Conservation (phyloP, 108 stramenopile genomes). For the Licmophora abbreviata region DNA sequence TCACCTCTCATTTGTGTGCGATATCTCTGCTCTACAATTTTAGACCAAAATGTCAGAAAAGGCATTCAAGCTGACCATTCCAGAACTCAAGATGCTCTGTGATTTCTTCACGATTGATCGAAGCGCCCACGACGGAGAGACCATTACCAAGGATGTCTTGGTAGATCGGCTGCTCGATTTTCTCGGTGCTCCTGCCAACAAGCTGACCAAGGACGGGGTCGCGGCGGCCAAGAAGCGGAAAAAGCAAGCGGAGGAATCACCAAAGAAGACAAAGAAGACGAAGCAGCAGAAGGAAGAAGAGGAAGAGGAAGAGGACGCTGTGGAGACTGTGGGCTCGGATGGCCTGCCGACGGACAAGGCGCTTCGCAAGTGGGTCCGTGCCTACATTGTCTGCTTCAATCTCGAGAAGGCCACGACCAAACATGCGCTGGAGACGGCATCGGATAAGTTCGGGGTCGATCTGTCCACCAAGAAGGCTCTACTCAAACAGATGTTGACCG, state of each 20-base stretch:
- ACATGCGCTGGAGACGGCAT: slow-evolving; percentile 29
- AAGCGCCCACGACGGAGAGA: slow-evolving; percentile 8
- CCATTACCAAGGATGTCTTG: slow-evolving; percentile 29
- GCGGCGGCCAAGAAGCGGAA: neutral
- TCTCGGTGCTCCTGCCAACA: slow-evolving; percentile 19
- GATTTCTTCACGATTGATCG: slow-evolving; percentile 25
- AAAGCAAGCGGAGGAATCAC: neutral
- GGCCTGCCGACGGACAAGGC: slow-evolving; percentile 22
- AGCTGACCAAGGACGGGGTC: slow-evolving; percentile 9
- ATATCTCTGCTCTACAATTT: neutral
- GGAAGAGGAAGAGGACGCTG: slow-evolving; percentile 11
- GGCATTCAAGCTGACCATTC: slow-evolving; percentile 27
- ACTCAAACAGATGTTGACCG: slow-evolving; percentile 28
- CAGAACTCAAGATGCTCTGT: slow-evolving; percentile 28
- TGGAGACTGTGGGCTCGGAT: neutral
- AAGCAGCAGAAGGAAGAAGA: slow-evolving; percentile 2
- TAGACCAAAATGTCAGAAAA: slow-evolving; percentile 24
- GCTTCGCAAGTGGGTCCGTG: slow-evolving; percentile 27
- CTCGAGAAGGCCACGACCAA: slow-evolving; percentile 35
- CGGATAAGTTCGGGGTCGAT: slow-evolving; percentile 37
- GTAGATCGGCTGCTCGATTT: slow-evolving; percentile 40
- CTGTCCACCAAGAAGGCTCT: slow-evolving; percentile 16
- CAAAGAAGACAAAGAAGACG: slow-evolving; percentile 9
- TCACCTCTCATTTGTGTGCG: neutral
- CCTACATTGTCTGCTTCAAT: slow-evolving; percentile 33